These are phyloP conservation scores for Nothophoma quercina DNA, from an alignment of 2,329 filamentous ascomycete genomes.

Conservation along the genomic window DNA sequence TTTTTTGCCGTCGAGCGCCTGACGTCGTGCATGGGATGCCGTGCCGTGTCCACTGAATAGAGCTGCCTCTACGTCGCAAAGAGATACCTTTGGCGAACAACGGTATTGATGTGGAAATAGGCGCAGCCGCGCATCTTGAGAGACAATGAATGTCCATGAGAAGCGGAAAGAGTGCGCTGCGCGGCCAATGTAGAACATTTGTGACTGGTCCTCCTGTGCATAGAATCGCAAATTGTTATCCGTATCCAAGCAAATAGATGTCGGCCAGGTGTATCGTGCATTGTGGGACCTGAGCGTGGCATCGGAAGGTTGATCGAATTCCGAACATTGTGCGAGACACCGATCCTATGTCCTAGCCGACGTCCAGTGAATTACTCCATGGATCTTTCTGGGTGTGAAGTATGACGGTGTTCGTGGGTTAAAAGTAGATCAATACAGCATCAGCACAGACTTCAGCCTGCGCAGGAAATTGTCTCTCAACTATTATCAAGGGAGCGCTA, in stretches of 20 bases:
- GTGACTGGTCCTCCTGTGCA: neutral
- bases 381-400: no score
- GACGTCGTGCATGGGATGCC: neutral
- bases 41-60: neutral
- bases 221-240: neutral
- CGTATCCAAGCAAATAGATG: neutral
- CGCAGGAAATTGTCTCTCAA: no score
- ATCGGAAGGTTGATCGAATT: neutral
- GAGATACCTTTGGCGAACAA: conserved; percentile 2
- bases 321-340: neutral
- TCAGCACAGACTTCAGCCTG: no score
- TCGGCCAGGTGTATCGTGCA: neutral
- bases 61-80: neutral
- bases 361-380: neutral
- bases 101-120: neutral
- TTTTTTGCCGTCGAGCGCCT: neutral
- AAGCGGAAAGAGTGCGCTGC: conserved; percentile 8
- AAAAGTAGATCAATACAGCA: no score
- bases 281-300: neutral
- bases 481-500: no score
- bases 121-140: neutral
- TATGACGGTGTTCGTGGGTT: no score
- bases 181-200: neutral
- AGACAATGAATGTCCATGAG: neutral
- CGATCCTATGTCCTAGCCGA: no score